phyloP scores from a whole-genome alignment of 352 stramenopile species.

The Globisporangium parvum region DNA sequence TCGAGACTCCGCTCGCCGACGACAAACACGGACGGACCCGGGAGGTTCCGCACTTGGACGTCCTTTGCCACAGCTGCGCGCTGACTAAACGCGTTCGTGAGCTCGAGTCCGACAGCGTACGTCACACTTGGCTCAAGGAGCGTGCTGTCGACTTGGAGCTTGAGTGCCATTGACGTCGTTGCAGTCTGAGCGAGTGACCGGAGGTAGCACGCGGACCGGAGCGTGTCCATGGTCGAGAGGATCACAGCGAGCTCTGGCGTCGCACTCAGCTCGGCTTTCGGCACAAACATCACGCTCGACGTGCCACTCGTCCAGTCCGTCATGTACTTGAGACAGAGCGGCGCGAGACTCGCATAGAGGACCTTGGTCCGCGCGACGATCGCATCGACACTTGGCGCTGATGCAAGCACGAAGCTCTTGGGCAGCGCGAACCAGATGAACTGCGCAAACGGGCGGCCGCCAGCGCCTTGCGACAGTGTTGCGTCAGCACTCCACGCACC shows the following conservation, averaged over 20 bases:
- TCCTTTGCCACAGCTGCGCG: conserved; percentile 15
- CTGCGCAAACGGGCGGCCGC: conserved; percentile 36
- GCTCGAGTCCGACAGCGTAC: conserved; percentile 44
- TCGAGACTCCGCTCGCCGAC: conserved; percentile 32
- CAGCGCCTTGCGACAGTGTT: conserved; percentile 44
- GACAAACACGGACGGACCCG: conserved; percentile 43
- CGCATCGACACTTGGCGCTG: neutral
- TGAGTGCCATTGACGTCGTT: conserved; percentile 14
- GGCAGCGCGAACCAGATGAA: conserved; percentile 42
- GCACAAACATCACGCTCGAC: conserved; percentile 20
- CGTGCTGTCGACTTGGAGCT: conserved; percentile 40
- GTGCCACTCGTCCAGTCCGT: conserved; percentile 28
- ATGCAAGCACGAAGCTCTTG: conserved; percentile 9
- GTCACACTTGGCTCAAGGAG: conserved; percentile 25
- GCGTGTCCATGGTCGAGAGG: conserved; percentile 35
- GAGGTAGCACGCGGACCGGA: conserved; percentile 48
- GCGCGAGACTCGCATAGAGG: conserved; percentile 23
- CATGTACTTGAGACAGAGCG: conserved; percentile 50
- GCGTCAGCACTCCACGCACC: conserved; percentile 45
- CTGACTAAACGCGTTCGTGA: conserved; percentile 59
- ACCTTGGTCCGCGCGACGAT: conserved; percentile 12
- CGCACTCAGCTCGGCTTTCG: conserved; percentile 23
- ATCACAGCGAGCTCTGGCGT: conserved; percentile 16
- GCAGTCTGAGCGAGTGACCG: conserved; percentile 25
- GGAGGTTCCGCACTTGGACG: conserved; percentile 30